Conservation (phyloP, 2,329 filamentous ascomycete genomes). For the Trichoderma atroviride region DNA sequence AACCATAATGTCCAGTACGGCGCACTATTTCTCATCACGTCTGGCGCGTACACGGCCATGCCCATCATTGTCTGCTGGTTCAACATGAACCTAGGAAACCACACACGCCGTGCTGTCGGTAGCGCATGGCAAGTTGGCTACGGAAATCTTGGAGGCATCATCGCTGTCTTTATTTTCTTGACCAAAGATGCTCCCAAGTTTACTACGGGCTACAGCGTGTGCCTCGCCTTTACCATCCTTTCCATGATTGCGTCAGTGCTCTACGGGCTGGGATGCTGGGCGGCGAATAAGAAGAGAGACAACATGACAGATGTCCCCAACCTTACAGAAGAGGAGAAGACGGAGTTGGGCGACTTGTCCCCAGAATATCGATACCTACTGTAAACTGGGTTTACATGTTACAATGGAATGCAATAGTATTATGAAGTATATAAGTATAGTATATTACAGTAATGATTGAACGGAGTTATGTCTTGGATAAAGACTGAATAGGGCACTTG, state of each 20-base stretch:
- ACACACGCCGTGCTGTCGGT: constrained; percentile 70
- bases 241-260: constrained; percentile 62
- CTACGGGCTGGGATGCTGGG: constrained; percentile 62
- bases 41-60: constrained; percentile 84
- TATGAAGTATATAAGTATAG: neutral
- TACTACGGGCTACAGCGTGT: constrained; percentile 74
- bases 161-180: constrained; percentile 72
- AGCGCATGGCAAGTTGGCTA: constrained; percentile 78
- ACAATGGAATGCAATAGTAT: neutral
- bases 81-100: constrained; percentile 76
- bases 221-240: constrained; percentile 71
- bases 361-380: constrained; percentile 63
- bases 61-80: constrained; percentile 85
- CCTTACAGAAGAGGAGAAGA: constrained; percentile 66
- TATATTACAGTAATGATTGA: neutral
- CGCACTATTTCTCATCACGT: constrained; percentile 79
- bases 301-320: constrained; percentile 43
- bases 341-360: constrained; percentile 60
- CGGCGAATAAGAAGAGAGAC: constrained; percentile 64
- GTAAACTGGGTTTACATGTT: constrained; percentile 37
- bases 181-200: constrained; percentile 68
- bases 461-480: neutral
- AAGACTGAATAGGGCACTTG: neutral
- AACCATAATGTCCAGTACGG: constrained; percentile 71
- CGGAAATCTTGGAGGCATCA: constrained; percentile 78